Conservation (phyloP, 768 basidiomycete genomes). For the Leccinellum rugosiceps region DNA sequence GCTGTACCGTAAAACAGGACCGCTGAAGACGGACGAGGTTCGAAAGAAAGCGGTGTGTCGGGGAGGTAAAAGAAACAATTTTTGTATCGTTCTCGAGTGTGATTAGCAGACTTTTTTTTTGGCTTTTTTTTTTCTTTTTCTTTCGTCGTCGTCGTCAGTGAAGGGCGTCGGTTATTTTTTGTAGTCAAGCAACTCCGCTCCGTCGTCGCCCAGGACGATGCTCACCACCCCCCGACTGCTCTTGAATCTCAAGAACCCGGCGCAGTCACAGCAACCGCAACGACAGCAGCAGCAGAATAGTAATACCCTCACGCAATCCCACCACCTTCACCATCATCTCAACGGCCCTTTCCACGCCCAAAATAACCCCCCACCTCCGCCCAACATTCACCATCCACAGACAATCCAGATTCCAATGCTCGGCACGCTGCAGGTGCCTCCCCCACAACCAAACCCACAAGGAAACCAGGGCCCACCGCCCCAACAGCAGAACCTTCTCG, state of each 20-base stretch:
- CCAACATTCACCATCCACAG: conserved; percentile 37
- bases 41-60: conserved; percentile 56
- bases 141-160: too few relatives aligned
- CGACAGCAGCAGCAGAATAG: conserved; percentile 23
- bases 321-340: conserved; percentile 29
- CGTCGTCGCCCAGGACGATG: conserved; percentile 24
- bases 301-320: conserved; percentile 23
- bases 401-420: conserved; percentile 66
- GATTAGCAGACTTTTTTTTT: too few relatives aligned
- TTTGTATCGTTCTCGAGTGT: conserved; percentile 50
- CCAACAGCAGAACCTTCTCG: conserved; percentile 55
- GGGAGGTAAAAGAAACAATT: conserved; percentile 79
- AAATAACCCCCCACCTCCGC: conserved; percentile 16
- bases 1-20: conserved; percentile 56
- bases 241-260: conserved; percentile 30
- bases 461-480: conserved; percentile 40
- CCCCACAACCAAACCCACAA: conserved; percentile 42
- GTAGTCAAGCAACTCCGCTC: conserved; percentile 18
- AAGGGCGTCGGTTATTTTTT: conserved; percentile 27
- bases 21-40: conserved; percentile 30
- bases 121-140: too few relatives aligned
- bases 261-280: conserved; percentile 21
- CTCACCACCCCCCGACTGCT: conserved; percentile 34
- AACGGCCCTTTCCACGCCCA: conserved; percentile 31
- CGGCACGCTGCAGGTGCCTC: conserved; percentile 64